phyloP scores from a whole-genome alignment of 2,329 filamentous ascomycete species.

The Exutisphaerella laricina region DNA sequence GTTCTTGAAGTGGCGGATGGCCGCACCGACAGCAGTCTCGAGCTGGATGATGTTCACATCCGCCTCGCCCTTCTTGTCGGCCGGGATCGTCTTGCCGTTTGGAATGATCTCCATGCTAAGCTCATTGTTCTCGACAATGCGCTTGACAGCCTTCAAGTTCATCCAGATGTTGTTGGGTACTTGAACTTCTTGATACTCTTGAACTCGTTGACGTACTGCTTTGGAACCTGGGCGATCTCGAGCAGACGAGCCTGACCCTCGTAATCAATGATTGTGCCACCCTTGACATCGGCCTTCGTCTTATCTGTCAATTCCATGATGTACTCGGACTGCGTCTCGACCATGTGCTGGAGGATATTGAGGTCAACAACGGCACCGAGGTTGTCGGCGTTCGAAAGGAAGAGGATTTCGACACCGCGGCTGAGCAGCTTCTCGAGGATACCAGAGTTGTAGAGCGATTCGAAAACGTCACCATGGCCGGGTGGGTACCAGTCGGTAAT shows the following conservation, averaged over 20 bases:
- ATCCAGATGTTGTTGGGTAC: constrained; percentile 99
- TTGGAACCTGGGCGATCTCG: constrained; percentile 98
- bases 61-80: constrained; percentile 99
- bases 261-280: constrained; percentile 99
- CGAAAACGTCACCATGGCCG: constrained; percentile 98
- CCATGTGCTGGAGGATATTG: constrained; percentile 98
- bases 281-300: constrained; percentile 99
- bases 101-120: constrained; percentile 99
- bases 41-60: constrained; percentile 97
- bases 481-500: constrained; percentile 98
- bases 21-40: constrained; percentile 95
- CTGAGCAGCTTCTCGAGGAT: constrained; percentile 94
- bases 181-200: constrained; percentile 99
- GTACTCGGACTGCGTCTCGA: constrained; percentile 94
- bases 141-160: constrained; percentile 95
- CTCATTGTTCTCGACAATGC: constrained; percentile 96
- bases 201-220: constrained; percentile 99
- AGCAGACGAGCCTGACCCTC: constrained; percentile 94
- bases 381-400: constrained; percentile 99
- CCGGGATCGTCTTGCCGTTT: constrained; percentile 97
- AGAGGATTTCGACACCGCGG: constrained; percentile 93
- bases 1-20: constrained; percentile 98
- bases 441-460: constrained; percentile 98
- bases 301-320: constrained; percentile 99
- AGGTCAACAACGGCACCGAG: constrained; percentile 95